Evolutionary conservation across 371 early-diverging fungal genomes (phyloP).

Genomic region (Saksenaea vasiformis): DNA sequence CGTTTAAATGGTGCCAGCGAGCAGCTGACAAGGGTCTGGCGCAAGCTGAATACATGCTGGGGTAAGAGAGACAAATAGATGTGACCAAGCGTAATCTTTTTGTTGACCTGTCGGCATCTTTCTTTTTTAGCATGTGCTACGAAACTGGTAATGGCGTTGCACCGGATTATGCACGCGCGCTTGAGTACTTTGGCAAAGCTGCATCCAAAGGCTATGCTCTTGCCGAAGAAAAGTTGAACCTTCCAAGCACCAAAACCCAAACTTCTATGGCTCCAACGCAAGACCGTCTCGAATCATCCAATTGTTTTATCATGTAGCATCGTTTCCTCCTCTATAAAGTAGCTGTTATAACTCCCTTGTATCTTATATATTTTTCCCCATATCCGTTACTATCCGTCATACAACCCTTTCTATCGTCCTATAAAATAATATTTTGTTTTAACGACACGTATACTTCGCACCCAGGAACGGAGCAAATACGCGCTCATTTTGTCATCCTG

Average conservation of each 20-base stretch:
- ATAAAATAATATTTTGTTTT: too few relatives aligned
- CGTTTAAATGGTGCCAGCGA: slow-evolving; percentile 43
- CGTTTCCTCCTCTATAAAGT: not conserved
- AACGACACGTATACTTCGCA: too few relatives aligned
- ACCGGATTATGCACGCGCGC: slow-evolving; percentile 27
- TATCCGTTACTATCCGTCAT: too few relatives aligned
- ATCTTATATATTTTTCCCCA: too few relatives aligned
- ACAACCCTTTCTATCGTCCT: too few relatives aligned
- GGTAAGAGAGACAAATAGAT: slow-evolving; percentile 23
- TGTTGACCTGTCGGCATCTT: too few relatives aligned
- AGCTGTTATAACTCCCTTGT: not conserved
- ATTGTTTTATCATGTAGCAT: not conserved
- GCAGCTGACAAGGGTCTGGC: slow-evolving; percentile 35
- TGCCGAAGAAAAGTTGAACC: slow-evolving; percentile 30
- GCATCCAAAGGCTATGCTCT: slow-evolving; percentile 29
- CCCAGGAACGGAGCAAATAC: too few relatives aligned
- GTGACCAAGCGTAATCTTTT: too few relatives aligned
- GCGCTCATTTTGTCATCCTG: too few relatives aligned
- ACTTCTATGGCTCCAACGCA: not conserved
- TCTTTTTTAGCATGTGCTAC: slow-evolving; percentile 18
- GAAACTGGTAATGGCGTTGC: slow-evolving; percentile 26
- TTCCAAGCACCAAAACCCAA: slow-evolving; percentile 3
- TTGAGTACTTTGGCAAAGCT: slow-evolving; percentile 35
- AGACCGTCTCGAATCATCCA: not conserved
- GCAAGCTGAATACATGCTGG: slow-evolving; percentile 41